Percentiles rank a stretch among this genome's conserved stretches.
phyloP scores from a whole-genome alignment of 2,329 filamentous ascomycete species.

The Ceratocystis huliohia region DNA sequence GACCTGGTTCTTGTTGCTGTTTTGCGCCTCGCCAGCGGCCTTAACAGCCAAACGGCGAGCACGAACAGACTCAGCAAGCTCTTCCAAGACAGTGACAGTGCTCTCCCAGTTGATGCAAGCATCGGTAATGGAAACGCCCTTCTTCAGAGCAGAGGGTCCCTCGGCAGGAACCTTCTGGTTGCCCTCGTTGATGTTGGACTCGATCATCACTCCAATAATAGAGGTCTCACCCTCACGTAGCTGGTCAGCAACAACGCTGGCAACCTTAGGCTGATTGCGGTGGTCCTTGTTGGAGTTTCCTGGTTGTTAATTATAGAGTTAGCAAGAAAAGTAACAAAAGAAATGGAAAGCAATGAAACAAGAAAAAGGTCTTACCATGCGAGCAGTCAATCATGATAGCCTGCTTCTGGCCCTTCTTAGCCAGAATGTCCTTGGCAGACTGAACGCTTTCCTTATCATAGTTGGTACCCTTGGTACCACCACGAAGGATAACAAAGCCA shows the following conservation, averaged over 20 bases:
- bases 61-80: slow-evolving; percentile 73
- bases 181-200: slow-evolving; percentile 89
- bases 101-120: slow-evolving; percentile 90
- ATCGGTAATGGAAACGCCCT: slow-evolving; percentile 88
- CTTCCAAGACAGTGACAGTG: slow-evolving; percentile 68
- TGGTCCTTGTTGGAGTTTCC: slow-evolving; percentile 95
- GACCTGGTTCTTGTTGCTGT: slow-evolving; percentile 28
- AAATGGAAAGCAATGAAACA: not conserved
- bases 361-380: slow-evolving; percentile 50
- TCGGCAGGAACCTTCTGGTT: slow-evolving; percentile 80
- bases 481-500: slow-evolving; percentile 90
- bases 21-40: slow-evolving; percentile 25
- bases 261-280: slow-evolving; percentile 91
- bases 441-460: slow-evolving; percentile 78
- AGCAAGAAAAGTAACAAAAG: not conserved
- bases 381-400: slow-evolving; percentile 98
- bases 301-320: not conserved
- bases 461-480: slow-evolving; percentile 85
- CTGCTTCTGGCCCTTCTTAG: slow-evolving; percentile 70
- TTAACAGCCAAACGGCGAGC: slow-evolving; percentile 48
- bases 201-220: slow-evolving; percentile 96
- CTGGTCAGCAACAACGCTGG: slow-evolving; percentile 69
- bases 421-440: slow-evolving; percentile 62
- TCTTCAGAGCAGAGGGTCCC: slow-evolving; percentile 65
- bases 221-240: slow-evolving; percentile 73